Base-by-base conservation (phyloP, 345 rosid species). In the Viola odorata region DNA sequence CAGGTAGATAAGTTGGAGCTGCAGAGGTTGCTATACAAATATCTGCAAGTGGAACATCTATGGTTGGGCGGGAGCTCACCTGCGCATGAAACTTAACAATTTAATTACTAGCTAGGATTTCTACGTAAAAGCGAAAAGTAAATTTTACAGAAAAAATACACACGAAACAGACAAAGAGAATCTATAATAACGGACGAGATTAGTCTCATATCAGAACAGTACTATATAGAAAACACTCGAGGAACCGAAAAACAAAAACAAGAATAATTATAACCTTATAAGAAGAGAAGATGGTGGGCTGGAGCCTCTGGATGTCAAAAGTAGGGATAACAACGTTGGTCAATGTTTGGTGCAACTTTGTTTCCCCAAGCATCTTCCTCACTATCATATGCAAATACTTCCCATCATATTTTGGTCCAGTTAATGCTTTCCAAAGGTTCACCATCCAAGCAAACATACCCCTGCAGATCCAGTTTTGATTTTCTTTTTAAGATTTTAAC, bases 1-100 rank as follows among this genome's bases (percentile, higher is more conserved):
- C 67, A 23, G 95, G 95, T 49, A 90, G 62, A 50, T 61, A 73
- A 51, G 91, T 90, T 48, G 95, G 95, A 53, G 97, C 90, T 53
- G 95, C 82, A 0, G 95, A 81, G 41, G 97, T 87, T 23, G 78
- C 68, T 44, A 87, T 53, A 71, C 91, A 82, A 59, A 90, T 84
- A 61, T 90, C 90, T 15, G 95, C 70, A 47, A 90, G 60, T 41
- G 44, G 45, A 48, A 84, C 95, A 67, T 87, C 80, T 38, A 84
- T 44, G 23, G 54, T 45, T 55, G 86, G 82, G 32, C 62, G 47
- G 14, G 0, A 3, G 17, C 37, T 8, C 48, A 70, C 37, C 95
- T 87, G 57, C 73, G 57, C 3, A 3, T 60, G 10, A 44, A 50
- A 36, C 15, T 9, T 6, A 4, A n/a, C 41, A 2, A 8, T 37